These are phyloP conservation scores for Claviceps fusiformis DNA, from an alignment of 2,329 filamentous ascomycete species.

Conservation along the genomic window DNA sequence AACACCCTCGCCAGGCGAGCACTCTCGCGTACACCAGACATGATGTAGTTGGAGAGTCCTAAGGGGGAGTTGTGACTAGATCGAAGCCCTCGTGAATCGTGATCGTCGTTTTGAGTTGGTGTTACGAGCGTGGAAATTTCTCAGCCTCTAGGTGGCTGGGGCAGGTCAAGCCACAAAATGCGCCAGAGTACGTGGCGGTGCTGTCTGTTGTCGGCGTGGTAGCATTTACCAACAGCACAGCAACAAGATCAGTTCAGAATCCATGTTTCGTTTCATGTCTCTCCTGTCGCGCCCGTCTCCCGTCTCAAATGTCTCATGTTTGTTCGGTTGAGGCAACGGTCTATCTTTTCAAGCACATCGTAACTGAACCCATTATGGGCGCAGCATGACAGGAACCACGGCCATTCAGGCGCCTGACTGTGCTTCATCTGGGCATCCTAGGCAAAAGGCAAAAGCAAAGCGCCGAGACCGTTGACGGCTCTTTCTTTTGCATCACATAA, in stretches of 20 bases:
- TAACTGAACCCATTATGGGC: background rate
- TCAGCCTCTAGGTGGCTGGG: slow-evolving; percentile 11
- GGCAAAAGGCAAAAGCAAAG: background rate
- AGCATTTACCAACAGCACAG: no score
- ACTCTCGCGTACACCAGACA: slow-evolving; percentile 29
- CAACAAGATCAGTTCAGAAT: no score
- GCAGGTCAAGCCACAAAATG: slow-evolving; percentile 11
- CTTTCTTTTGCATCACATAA: background rate
- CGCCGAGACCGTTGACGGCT: background rate
- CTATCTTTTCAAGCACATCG: background rate
- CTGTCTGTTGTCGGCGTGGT: background rate
- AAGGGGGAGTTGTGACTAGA: slow-evolving; percentile 1
- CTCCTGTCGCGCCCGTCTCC: no score
- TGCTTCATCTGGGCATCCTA: no score
- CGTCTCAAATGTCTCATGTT: no score
- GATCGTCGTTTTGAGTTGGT: background rate
- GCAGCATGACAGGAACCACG: background rate
- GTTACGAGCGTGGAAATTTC: slow-evolving; percentile 20
- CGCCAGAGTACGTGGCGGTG: slow-evolving; percentile 4
- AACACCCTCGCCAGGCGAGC: slow-evolving; percentile 22
- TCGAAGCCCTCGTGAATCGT: slow-evolving; percentile 1
- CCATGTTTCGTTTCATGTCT: no score
- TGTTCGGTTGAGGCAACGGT: background rate
- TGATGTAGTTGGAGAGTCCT: slow-evolving; percentile 11
- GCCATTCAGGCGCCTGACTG: no score